A percentile compares a stretch with the other conserved stretches of the same genome.
Conservation (phyloP, 1,139 yeast genomes). For the Kodamaea suecica region DNA sequence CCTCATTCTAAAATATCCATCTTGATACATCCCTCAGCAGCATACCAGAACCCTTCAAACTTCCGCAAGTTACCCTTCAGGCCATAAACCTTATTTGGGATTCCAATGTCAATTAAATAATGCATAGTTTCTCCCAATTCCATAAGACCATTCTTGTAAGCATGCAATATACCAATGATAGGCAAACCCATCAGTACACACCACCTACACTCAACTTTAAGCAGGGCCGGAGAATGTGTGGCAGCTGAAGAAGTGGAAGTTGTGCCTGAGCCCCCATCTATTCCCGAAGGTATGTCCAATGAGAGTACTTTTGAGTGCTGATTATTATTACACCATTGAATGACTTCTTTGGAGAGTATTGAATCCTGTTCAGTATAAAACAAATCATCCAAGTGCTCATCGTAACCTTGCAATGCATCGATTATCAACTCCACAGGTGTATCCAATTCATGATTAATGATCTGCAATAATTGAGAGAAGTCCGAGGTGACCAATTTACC, state of each 20-base stretch:
- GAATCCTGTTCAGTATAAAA: slow-evolving; percentile 43
- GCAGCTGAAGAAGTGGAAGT: slow-evolving; percentile 49
- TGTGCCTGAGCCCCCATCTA: slow-evolving; percentile 82
- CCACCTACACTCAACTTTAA: slow-evolving; percentile 42
- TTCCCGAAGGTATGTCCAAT: slow-evolving; percentile 78
- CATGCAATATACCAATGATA: slow-evolving; percentile 59
- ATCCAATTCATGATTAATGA: slow-evolving; percentile 46
- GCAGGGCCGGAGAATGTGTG: slow-evolving; percentile 31
- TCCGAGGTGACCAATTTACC: slow-evolving; percentile 41
- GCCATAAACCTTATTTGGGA: slow-evolving; percentile 52
- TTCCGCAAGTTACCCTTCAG: slow-evolving; percentile 40
- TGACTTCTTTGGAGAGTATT: slow-evolving; percentile 38
- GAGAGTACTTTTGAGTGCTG: slow-evolving; percentile 55
- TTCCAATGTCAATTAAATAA: slow-evolving; percentile 70
- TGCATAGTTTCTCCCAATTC: slow-evolving; percentile 44
- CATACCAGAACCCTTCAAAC: slow-evolving; percentile 45
- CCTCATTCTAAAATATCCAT: slow-evolving; percentile 16
- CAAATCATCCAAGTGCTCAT: slow-evolving; percentile 57
- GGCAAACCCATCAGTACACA: slow-evolving; percentile 77
- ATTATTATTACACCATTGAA: slow-evolving; percentile 69
- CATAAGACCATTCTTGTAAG: slow-evolving; percentile 48
- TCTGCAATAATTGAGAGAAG: slow-evolving; percentile 30
- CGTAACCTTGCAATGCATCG: slow-evolving; percentile 84
- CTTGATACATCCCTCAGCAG: slow-evolving; percentile 33
- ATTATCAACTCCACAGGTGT: slow-evolving; percentile 76